phyloP scores from a whole-genome alignment of 805 yeast genomes.

The Starmerella gropengiesseri region DNA sequence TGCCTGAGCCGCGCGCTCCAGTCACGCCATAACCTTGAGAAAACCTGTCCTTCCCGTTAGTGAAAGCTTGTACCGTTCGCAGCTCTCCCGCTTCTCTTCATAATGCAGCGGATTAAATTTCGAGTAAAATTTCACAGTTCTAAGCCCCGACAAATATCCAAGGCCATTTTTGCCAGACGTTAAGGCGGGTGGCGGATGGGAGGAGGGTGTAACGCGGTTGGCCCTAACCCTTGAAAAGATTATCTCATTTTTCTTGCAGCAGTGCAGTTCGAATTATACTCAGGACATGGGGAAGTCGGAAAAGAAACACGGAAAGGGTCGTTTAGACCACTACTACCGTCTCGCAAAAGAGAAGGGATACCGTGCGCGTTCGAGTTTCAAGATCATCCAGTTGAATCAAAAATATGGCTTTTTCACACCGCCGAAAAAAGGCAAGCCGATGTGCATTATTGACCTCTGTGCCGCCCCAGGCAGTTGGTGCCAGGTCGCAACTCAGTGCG shows the following conservation, averaged over 20 bases:
- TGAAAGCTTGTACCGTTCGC: too few relatives aligned
- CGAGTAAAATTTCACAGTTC: too few relatives aligned
- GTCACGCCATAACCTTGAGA: too few relatives aligned
- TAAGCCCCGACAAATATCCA: too few relatives aligned
- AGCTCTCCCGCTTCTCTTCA: too few relatives aligned
- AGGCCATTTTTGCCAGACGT: neutral
- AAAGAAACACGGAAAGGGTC: slow-evolving; percentile 95
- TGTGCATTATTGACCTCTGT: slow-evolving; percentile 93
- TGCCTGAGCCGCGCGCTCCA: too few relatives aligned
- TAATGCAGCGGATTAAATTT: too few relatives aligned
- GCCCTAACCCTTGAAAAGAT: slow-evolving; percentile 13
- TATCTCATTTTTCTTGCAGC: slow-evolving; percentile 10
- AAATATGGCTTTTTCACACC: slow-evolving; percentile 92
- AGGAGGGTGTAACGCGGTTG: slow-evolving; percentile 1
- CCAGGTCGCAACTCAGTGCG: slow-evolving; percentile 89
- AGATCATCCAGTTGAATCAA: slow-evolving; percentile 87
- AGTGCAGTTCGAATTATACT: neutral
- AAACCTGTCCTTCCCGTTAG: too few relatives aligned
- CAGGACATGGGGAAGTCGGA: slow-evolving; percentile 73
- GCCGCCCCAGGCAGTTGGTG: slow-evolving; percentile 99
- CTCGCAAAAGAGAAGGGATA: slow-evolving; percentile 97
- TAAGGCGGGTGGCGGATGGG: neutral
- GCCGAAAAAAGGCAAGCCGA: slow-evolving; percentile 49
- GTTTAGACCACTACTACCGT: slow-evolving; percentile 93
- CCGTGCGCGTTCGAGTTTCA: slow-evolving; percentile 97